Percentiles rank a stretch among this genome's conserved stretches.
phyloP scores from a whole-genome alignment of 768 basidiomycete genomes.

The Fistulinella prunicolor region DNA sequence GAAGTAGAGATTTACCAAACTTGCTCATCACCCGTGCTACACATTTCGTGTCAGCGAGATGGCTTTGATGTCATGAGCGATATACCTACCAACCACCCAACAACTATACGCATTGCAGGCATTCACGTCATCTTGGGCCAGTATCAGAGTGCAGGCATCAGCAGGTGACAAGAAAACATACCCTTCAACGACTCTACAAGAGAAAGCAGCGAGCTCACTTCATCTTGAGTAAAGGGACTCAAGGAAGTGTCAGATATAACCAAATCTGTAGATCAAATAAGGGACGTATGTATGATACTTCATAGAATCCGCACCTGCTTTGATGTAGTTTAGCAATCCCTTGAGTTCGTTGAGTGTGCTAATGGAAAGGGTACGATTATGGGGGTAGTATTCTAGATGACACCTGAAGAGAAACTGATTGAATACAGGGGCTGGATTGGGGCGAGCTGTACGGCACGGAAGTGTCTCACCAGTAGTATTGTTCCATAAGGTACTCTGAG shows the following conservation, averaged over 20 bases:
- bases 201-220: neutral
- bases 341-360: neutral
- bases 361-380: slow-evolving; percentile 19
- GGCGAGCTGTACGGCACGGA: neutral
- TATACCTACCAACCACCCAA: neutral
- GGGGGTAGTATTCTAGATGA: slow-evolving; percentile 4
- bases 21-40: too few species aligned
- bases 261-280: neutral
- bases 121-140: neutral
- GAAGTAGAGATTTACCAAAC: neutral
- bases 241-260: neutral
- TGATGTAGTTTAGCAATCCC: neutral
- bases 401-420: neutral
- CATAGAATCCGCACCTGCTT: neutral
- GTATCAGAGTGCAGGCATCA: neutral
- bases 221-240: neutral
- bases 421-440: too few species aligned
- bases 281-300: too few species aligned
- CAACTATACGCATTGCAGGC: neutral
- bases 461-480: neutral
- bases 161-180: neutral
- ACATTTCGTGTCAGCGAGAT: too few species aligned
- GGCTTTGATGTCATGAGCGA: neutral
- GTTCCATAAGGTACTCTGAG: neutral
- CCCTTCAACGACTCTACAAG: neutral